phyloP scores from a whole-genome alignment of 163 green algal genomes.

The Coccomyxa subellipsoidea region DNA sequence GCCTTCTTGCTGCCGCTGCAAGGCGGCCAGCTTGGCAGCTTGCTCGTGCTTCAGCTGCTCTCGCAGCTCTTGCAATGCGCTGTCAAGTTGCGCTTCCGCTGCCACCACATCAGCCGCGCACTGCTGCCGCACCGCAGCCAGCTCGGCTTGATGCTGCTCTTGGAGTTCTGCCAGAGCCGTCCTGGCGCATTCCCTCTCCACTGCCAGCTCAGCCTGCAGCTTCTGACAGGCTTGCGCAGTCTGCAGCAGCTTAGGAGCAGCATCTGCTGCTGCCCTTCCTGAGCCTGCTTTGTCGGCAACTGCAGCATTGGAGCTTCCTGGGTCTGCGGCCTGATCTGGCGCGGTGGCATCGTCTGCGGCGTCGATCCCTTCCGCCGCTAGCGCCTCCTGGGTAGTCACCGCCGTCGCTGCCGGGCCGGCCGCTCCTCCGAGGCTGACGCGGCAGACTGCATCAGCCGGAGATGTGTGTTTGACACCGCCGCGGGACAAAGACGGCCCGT shows the following conservation, averaged over 20 bases:
- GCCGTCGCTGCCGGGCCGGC: no score
- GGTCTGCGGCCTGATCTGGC: no score
- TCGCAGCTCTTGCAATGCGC: not conserved
- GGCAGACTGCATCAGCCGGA: not conserved
- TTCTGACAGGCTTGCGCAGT: not conserved
- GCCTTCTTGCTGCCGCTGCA: not conserved
- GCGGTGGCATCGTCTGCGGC: no score
- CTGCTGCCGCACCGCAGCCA: not conserved
- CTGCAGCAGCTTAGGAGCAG: no score
- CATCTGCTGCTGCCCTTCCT: no score
- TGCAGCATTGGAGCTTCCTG: no score
- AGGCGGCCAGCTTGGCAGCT: not conserved
- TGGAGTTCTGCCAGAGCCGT: not conserved
- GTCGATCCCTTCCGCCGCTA: no score
- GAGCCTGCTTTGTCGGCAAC: no score
- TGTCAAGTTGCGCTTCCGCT: not conserved
- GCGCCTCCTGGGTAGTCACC: no score
- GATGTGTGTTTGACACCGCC: no score
- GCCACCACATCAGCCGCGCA: no score
- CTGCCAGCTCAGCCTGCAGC: not conserved
- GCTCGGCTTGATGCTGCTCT: not conserved
- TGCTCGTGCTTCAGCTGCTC: not conserved
- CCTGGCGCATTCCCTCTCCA: not conserved
- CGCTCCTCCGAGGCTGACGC: not conserved
- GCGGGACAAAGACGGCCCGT: no score